Evolutionary conservation across 2,329 filamentous ascomycete genomes (phyloP).

Genomic region (Tolypocladium paradoxum): DNA sequence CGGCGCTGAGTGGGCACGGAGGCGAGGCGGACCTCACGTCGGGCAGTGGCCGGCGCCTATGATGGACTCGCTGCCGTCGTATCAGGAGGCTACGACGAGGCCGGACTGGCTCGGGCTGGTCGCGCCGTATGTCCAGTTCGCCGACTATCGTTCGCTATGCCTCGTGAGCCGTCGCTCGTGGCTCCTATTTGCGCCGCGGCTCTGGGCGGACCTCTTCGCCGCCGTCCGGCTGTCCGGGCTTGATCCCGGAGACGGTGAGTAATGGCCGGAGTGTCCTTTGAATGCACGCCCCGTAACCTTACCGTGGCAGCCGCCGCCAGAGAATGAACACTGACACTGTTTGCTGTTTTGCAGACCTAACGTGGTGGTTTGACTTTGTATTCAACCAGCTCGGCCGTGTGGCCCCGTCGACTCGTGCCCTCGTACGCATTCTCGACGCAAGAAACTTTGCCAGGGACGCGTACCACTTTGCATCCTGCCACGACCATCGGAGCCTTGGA

Average conservation of each 20-base stretch:
- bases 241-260: constrained; percentile 34
- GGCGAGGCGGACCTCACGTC: background rate
- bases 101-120: constrained; percentile 39
- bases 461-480: constrained; percentile 30
- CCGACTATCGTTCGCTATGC: constrained; percentile 35
- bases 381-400: constrained; percentile 23
- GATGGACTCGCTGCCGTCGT: constrained; percentile 36
- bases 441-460: constrained; percentile 28
- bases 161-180: constrained; percentile 37
- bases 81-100: constrained; percentile 35
- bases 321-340: background rate
- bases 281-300: background rate
- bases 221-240: constrained; percentile 27
- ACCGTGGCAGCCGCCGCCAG: background rate
- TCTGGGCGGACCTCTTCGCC: constrained; percentile 41
- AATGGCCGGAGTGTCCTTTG: background rate
- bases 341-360: constrained; percentile 27
- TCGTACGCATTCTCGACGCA: constrained; percentile 38
- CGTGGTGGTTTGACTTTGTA: constrained; percentile 39
- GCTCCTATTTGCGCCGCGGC: constrained; percentile 35
- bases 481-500: constrained; percentile 21
- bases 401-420: constrained; percentile 25
- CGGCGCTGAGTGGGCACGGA: background rate
- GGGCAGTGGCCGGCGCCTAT: background rate
- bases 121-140: constrained; percentile 29